A percentile compares a stretch with the other conserved stretches of the same genome.
phyloP scores from a whole-genome alignment of 257 asterid species.

The Forsythia viridissima region DNA sequence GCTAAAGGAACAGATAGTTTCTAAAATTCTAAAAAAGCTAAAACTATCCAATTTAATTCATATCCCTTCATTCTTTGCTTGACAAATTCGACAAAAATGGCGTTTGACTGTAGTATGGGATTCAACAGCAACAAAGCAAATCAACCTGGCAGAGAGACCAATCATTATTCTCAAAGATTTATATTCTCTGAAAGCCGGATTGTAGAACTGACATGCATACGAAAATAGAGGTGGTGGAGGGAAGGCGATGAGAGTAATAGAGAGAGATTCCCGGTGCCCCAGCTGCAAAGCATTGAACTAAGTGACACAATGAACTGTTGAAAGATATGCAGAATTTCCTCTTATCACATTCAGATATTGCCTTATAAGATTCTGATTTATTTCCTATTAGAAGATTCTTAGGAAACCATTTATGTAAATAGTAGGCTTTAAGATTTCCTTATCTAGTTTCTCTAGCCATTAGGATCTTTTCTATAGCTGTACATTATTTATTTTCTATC shows the following conservation, averaged over 20 bases:
- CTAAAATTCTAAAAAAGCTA: conserved; percentile 17
- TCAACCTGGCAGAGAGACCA: background rate
- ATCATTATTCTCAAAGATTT: background rate
- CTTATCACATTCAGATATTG: background rate
- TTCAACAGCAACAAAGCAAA: conserved; percentile 10
- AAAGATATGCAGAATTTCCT: background rate
- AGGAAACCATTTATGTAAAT: background rate
- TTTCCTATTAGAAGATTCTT: background rate
- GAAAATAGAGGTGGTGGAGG: background rate
- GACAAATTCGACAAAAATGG: background rate
- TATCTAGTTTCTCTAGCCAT: background rate
- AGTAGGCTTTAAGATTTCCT: background rate
- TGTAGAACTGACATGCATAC: background rate
- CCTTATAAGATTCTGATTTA: background rate
- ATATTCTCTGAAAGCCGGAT: background rate
- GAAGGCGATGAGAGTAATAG: background rate
- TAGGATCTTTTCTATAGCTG: background rate
- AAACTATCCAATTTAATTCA: background rate
- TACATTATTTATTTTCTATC: background rate
- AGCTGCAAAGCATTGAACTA: background rate
- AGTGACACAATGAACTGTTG: background rate
- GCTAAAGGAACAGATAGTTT: conserved; percentile 1
- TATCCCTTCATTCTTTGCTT: conserved; percentile 1
- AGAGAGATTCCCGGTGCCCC: conserved; percentile 19
- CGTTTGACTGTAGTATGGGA: background rate